Base-by-base conservation (phyloP, 768 basidiomycete genomes). In the Hortiboletus flavorubellus region DNA sequence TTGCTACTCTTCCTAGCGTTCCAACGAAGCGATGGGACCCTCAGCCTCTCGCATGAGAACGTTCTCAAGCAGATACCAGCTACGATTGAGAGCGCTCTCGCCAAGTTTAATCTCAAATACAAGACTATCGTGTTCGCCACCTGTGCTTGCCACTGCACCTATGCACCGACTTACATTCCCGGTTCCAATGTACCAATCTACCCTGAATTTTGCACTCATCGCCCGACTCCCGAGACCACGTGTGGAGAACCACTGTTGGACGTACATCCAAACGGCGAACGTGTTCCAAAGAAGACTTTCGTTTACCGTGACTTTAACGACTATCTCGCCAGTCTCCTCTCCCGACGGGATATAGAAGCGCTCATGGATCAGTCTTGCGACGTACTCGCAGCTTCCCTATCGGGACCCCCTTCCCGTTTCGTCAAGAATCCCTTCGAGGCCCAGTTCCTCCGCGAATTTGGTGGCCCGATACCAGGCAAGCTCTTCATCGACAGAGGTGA, bases 371-470 rank as follows among this genome's bases (percentile, higher is more conserved):
- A 40, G 2, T 21, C 54, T 14, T 50, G 49, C 2, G 5, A 50
- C 1, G 21, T 15, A 9, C 49, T 50, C 1, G 5, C 15, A 3
- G 18, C 39, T 11, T 50, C 31, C 8, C 15, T 50, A 12, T 23
- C 16, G 0, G 8, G 3, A 14, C 39, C 49, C 30, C 30, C 18
- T 21, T 39, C 48, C 5, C 15, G 5, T 18, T 46, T 56, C 2
- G 2, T 49, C 46, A 40, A 53, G 18, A 16, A 41, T 9, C 12
- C n/a, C 1, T 55, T 51, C 3, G 61, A 72, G 35, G 68, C 64
- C 5, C 54, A 62, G 15, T 71, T 72, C 51, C 55, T 74, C 6
- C 55, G 54, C 16, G 63, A 44, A 29, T 73, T 75, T 39, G 15
- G 51, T 23, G 71, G 70, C 12, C 71, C 65, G 0, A n/a, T 15